These are phyloP conservation scores for Magnolia changhungtana DNA, from an alignment of 164 flowering plant genomes.

Conservation along the genomic window DNA sequence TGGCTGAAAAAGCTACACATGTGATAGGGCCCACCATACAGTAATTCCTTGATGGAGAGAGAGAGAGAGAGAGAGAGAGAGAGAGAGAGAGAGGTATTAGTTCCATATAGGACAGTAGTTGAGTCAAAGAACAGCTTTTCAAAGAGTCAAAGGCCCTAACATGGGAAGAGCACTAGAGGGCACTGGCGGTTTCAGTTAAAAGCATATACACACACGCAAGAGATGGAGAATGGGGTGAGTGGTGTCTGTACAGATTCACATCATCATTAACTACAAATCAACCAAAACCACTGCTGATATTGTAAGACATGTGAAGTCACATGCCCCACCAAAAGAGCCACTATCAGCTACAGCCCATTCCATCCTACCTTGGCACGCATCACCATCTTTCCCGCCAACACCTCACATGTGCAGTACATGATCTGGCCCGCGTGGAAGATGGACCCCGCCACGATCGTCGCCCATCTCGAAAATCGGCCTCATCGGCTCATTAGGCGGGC, in stretches of 20 bases:
- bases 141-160: conserved; percentile 4
- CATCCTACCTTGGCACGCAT: too few species aligned
- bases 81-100: too few species aligned
- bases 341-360: neutral
- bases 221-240: neutral
- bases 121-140: conserved; percentile 5
- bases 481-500: too few species aligned
- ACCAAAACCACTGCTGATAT: neutral
- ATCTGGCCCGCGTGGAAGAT: too few species aligned
- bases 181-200: neutral
- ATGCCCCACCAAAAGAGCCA: conserved; percentile 6
- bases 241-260: neutral
- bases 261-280: conserved; percentile 7
- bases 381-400: too few species aligned
- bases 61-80: too few species aligned
- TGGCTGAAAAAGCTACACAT: too few species aligned
- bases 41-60: too few species aligned
- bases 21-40: too few species aligned
- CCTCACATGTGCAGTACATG: too few species aligned
- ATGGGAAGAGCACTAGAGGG: conserved; percentile 2
- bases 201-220: neutral
- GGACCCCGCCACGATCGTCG: too few species aligned
- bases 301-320: conserved; percentile 10
- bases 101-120: neutral
- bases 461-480: too few species aligned